Conservation (phyloP, 2,329 filamentous ascomycete genomes). For the Aspergillus arachidicola region DNA sequence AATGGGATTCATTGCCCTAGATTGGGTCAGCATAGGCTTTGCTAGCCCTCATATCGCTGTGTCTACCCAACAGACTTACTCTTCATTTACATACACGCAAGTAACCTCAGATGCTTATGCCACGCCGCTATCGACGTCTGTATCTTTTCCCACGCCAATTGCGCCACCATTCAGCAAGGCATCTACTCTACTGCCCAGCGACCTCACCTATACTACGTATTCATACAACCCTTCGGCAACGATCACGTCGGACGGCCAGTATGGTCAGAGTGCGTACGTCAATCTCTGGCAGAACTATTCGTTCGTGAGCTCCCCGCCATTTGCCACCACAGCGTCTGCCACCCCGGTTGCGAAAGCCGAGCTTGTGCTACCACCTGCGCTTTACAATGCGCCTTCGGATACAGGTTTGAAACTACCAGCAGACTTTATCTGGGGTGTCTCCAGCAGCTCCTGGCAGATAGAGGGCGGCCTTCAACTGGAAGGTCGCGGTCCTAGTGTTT, state of each 20-base stretch:
- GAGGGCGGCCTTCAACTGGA: background rate
- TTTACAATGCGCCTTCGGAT: background rate
- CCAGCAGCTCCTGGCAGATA: constrained; percentile 1
- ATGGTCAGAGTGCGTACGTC: background rate
- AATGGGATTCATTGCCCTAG: background rate
- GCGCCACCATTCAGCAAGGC: constrained; percentile 6
- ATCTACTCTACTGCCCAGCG: constrained; percentile 1
- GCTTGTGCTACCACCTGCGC: background rate
- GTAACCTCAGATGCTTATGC: constrained; percentile 9
- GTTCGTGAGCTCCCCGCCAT: background rate
- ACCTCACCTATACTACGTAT: constrained; percentile 11
- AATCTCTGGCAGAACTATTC: constrained; percentile 1
- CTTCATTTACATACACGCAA: constrained; percentile 10
- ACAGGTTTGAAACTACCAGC: background rate
- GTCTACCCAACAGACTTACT: background rate
- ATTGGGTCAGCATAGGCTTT: too few species aligned
- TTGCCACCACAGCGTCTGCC: background rate
- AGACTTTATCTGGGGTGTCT: background rate
- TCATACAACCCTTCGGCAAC: background rate
- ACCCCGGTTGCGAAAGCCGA: background rate
- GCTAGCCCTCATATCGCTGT: background rate
- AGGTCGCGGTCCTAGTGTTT: background rate
- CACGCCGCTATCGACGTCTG: constrained; percentile 1
- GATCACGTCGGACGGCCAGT: background rate
- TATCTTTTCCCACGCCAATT: constrained; percentile 4